Base-by-base conservation (phyloP, 2,329 filamentous ascomycete genomes). In the Endocalyx cinctus region DNA sequence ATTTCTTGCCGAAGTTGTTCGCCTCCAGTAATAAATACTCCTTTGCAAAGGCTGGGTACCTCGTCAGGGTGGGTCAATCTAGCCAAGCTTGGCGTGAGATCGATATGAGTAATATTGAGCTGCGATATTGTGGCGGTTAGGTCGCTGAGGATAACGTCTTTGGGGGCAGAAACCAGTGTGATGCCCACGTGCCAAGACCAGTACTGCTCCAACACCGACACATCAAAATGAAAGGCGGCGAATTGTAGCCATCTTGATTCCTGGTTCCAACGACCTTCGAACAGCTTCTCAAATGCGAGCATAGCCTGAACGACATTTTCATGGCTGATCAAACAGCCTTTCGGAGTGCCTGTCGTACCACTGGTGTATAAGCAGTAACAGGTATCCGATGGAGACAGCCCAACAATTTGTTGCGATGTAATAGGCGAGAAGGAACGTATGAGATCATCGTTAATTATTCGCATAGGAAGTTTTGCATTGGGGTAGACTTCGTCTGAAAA, bases 111-210 rank as follows among this genome's bases (percentile, higher is more conserved):
- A 42, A 96, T 90, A 7, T 68, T 62, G 4, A 94, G 69, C 15
- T 67, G 69, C 13, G 74, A 75, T 37, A 96, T 90, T 0, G 82
- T 79, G 2, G 73, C 74, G 2, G 83, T 71, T 12, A 96, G 67
- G 48, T 96, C 87, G 47, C 92, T 86, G 20, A 96, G 80, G 2
- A 96, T 82, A 2, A 95, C 54, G 53, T 96, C 88, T 44, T 86
- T 76, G 1, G 87, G 84, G 6, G 86, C 88, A 3, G 85, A 81
- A 2, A 90, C 83, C 1, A 96, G 74, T 4, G 84, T 82, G 17
- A 96, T 88, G 2, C 88, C 88, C 1, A 92, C 84, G 17, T 83
- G 87, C 89, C 89, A 96, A 37, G 82, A 92, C 87, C 87, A 96
- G 56, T 90, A 96, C 51, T 95, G 89, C 53, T 96, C 89, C 1